These are phyloP conservation scores for Gracilariopsis chorda DNA, from an alignment of 23 red algal genomes.

Conservation along the genomic window DNA sequence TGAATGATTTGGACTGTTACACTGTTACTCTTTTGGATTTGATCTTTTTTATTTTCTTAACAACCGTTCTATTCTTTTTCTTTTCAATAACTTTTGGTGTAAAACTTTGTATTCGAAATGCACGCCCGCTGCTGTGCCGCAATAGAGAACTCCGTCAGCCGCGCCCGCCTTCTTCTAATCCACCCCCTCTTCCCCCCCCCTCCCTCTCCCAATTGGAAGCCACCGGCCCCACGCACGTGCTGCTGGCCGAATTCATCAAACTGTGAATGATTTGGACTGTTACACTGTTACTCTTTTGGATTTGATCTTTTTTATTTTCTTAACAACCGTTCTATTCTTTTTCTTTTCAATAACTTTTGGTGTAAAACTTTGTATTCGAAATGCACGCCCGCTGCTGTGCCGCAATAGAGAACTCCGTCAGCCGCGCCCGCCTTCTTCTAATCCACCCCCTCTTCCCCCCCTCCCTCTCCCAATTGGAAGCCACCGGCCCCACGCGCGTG, in stretches of 20 bases:
- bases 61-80: not conserved
- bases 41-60: not conserved
- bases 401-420: not conserved
- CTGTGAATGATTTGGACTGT: not conserved
- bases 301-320: not conserved
- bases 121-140: not conserved
- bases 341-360: not conserved
- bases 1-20: not conserved
- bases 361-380: constrained; percentile 1
- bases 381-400: not conserved
- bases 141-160: not conserved
- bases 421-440: not conserved
- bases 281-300: not conserved
- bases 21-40: not conserved
- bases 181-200: not conserved
- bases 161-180: not conserved
- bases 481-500: not conserved
- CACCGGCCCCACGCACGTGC: not conserved
- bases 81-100: not conserved
- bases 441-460: not conserved
- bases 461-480: not conserved
- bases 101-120: not conserved
- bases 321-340: not conserved
- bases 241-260: constrained; percentile 62
- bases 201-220: not conserved